Conservation (phyloP, 176 grass and related monocot genomes). For the Avena atlantica region DNA sequence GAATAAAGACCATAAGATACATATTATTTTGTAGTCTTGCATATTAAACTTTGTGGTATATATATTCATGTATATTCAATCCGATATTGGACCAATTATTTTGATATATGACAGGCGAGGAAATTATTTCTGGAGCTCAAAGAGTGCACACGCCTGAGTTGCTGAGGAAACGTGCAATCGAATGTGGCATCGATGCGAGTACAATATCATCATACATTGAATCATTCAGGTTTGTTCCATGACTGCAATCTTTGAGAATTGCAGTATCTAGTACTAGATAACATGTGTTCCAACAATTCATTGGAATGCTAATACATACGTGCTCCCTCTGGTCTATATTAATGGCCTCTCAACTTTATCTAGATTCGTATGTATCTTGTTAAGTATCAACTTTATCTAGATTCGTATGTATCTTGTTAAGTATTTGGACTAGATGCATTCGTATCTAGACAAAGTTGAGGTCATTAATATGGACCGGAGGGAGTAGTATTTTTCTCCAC, state of each 20-base stretch:
- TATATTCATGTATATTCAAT: background rate
- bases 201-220: conserved; percentile 86
- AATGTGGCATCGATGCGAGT: conserved; percentile 83
- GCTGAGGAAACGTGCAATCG: conserved; percentile 67
- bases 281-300: background rate
- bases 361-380: too few relatives aligned
- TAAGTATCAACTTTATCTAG: too few relatives aligned
- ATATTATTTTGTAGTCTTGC: background rate
- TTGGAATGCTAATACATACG: background rate
- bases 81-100: background rate
- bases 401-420: too few relatives aligned
- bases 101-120: conserved; percentile 54
- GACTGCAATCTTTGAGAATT: background rate
- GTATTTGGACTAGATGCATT: too few relatives aligned
- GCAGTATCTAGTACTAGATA: background rate
- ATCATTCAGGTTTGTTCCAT: conserved; percentile 67
- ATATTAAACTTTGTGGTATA: background rate
- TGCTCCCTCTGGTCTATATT: too few relatives aligned
- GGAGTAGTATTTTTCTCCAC: background rate
- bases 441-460: too few relatives aligned
- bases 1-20: background rate
- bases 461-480: too few relatives aligned
- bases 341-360: too few relatives aligned
- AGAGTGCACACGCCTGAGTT: conserved; percentile 86
- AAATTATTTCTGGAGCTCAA: conserved; percentile 95